phyloP scores from a whole-genome alignment of 345 rosid genomes.

The Citropsis articulata region DNA sequence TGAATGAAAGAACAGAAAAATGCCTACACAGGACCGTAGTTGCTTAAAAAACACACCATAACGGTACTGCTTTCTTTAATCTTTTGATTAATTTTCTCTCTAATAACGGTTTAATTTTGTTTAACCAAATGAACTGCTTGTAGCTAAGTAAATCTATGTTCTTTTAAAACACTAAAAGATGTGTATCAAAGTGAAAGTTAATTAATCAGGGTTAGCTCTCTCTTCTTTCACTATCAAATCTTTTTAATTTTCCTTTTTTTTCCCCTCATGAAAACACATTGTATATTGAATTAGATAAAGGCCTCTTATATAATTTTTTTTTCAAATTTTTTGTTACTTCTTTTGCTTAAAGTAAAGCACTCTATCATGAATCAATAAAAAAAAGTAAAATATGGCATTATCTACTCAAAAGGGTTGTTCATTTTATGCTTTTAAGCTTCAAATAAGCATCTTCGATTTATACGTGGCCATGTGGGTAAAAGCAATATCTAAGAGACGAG shows the following conservation, averaged over 20 bases:
- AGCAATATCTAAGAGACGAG: constrained; percentile 31
- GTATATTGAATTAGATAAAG: constrained; percentile 24
- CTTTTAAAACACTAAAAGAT: constrained; percentile 17
- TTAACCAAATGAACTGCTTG: constrained; percentile 3
- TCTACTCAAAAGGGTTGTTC: constrained; percentile 64
- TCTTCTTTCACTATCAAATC: constrained; percentile 36
- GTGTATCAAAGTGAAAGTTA: constrained; percentile 35
- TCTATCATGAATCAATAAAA: constrained; percentile 33
- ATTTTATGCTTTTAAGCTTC: constrained; percentile 57
- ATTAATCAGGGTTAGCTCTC: constrained; percentile 22
- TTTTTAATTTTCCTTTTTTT: constrained; percentile 21
- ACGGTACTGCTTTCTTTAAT: too few species aligned
- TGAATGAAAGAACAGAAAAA: constrained; percentile 30
- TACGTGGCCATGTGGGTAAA: constrained; percentile 67
- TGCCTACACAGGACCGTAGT: background rate
- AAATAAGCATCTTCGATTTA: constrained; percentile 44
- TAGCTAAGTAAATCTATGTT: constrained; percentile 18
- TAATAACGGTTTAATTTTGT: constrained; percentile 23
- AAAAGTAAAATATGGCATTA: constrained; percentile 68
- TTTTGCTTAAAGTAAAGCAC: constrained; percentile 52
- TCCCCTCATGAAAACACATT: constrained; percentile 15
- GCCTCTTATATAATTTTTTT: background rate
- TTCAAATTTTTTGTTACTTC: constrained; percentile 18
- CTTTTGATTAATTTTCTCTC: background rate
- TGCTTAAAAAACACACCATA: constrained; percentile 37